Evolutionary conservation across 768 basidiomycete species (phyloP).

Genomic region (Pleurotus tuber-regium): DNA sequence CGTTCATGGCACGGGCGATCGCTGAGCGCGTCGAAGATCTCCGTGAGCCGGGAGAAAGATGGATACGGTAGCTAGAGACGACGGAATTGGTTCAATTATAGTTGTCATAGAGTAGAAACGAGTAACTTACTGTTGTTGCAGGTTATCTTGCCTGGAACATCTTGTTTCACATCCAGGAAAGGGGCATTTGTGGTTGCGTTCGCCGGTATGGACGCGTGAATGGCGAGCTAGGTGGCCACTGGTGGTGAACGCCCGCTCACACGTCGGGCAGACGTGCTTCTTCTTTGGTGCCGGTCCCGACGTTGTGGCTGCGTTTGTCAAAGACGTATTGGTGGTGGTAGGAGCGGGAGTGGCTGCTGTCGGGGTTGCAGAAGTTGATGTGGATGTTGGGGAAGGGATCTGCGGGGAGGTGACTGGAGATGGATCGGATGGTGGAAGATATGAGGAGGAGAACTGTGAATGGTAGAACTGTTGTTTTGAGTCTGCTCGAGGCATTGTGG

Average conservation of each 20-base stretch:
- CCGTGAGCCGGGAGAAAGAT: conserved; percentile 77
- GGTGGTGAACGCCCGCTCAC: conserved; percentile 81
- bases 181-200: conserved; percentile 89
- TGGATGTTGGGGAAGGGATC: not conserved
- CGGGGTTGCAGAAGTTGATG: not conserved
- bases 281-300: conserved; percentile 35
- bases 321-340: conserved; percentile 24
- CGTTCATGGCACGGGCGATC: conserved; percentile 39
- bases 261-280: conserved; percentile 67
- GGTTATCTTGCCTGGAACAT: conserved; percentile 88
- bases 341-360: conserved; percentile 16
- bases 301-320: conserved; percentile 24
- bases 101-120: not conserved
- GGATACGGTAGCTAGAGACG: conserved; percentile 66
- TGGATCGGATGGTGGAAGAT: too few species aligned
- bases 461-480: too few species aligned
- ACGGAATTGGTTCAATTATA: not conserved
- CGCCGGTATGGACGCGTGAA: conserved; percentile 87
- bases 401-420: too few species aligned
- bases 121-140: conserved; percentile 57
- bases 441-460: too few species aligned
- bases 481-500: too few species aligned
- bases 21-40: conserved; percentile 64
- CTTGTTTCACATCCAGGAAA: conserved; percentile 94
- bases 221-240: conserved; percentile 88